Conservation (phyloP, 2,329 filamentous ascomycete species). For the Grosmannia penicillata region DNA sequence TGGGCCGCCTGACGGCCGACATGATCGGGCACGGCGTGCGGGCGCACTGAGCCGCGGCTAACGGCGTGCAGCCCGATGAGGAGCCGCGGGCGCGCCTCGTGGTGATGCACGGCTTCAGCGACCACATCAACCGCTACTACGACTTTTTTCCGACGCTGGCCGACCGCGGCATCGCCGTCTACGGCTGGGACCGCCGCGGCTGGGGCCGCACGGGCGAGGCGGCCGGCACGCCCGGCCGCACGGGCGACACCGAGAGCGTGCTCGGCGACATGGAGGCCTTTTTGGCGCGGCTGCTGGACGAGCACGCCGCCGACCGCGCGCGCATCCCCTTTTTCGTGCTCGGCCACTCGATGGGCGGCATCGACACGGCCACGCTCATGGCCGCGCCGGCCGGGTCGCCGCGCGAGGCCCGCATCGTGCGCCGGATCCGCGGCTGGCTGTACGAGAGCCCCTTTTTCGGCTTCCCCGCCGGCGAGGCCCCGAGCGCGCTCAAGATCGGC, state of each 20-base stretch:
- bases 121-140: conserved; percentile 67
- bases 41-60: too few species aligned
- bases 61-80: conserved; percentile 40
- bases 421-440: conserved; percentile 56
- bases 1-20: neutral
- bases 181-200: conserved; percentile 73
- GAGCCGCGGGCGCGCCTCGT: conserved; percentile 55
- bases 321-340: conserved; percentile 61
- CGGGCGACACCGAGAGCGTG: conserved; percentile 59
- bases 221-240: conserved; percentile 50
- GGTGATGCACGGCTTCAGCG: conserved; percentile 81
- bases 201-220: conserved; percentile 64
- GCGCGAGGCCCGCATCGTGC: conserved; percentile 35
- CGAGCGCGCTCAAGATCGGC: conserved; percentile 46
- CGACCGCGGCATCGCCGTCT: conserved; percentile 56
- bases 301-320: neutral
- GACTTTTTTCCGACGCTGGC: conserved; percentile 59
- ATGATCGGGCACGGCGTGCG: too few species aligned
- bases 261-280: conserved; percentile 69
- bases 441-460: conserved; percentile 68
- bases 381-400: conserved; percentile 22
- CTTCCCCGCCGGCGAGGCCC: conserved; percentile 50
- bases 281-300: conserved; percentile 38
- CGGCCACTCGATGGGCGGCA: conserved; percentile 87
- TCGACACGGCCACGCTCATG: conserved; percentile 51